Conservation (phyloP, 495 filamentous ascomycete species). For the Aspergillus bertholletiae region DNA sequence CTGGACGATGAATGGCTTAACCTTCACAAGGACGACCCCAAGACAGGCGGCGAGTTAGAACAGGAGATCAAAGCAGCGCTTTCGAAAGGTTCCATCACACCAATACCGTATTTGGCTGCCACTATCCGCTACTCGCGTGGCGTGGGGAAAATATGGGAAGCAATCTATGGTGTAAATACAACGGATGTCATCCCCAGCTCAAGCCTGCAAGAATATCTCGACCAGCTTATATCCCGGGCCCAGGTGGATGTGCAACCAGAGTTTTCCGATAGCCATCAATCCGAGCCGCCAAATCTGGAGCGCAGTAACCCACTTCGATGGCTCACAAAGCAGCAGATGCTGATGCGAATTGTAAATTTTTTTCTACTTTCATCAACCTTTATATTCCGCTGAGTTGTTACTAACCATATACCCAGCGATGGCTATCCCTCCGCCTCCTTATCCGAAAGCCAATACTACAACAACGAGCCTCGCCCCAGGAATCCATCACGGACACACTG, state of each 20-base stretch:
- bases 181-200: conserved; percentile 12
- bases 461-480: neutral
- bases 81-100: conserved; percentile 1
- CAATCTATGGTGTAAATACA: conserved; percentile 18
- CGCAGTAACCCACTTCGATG: conserved; percentile 11
- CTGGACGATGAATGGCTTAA: conserved; percentile 20
- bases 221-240: conserved; percentile 17
- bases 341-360: conserved; percentile 24
- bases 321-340: conserved; percentile 20
- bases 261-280: conserved; percentile 13
- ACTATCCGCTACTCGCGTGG: conserved; percentile 23
- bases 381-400: neutral
- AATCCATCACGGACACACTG: conserved; percentile 4
- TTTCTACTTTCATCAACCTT: neutral
- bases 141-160: conserved; percentile 27
- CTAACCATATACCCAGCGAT: conserved; percentile 12
- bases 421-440: conserved; percentile 23
- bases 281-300: neutral
- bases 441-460: conserved; percentile 24
- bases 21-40: neutral
- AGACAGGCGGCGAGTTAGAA: neutral
- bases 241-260: conserved; percentile 15
- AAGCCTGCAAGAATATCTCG: conserved; percentile 14
- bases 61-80: neutral
- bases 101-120: conserved; percentile 19